Conservation (phyloP, 2,329 filamentous ascomycete genomes). For the Polychaeton citri region DNA sequence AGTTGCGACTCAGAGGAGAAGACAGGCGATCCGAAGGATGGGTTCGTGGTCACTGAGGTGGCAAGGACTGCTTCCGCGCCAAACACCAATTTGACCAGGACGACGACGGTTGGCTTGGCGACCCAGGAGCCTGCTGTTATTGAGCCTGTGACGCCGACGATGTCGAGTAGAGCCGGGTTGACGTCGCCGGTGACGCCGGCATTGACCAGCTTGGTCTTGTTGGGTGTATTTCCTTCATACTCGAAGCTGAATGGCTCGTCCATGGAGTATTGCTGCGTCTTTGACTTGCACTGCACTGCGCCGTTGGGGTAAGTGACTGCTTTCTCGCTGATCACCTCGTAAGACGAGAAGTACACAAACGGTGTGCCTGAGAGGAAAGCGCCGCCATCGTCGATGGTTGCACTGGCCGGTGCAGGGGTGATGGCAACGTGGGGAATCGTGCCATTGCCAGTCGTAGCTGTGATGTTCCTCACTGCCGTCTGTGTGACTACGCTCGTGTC, state of each 20-base stretch:
- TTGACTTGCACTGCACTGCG: slow-evolving; percentile 16
- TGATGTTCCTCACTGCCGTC: slow-evolving; percentile 15
- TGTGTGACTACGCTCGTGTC: slow-evolving; percentile 18
- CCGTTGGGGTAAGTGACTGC: slow-evolving; percentile 15
- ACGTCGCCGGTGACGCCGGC: slow-evolving; percentile 20
- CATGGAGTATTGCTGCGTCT: slow-evolving; percentile 23
- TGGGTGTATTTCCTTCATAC: slow-evolving; percentile 21
- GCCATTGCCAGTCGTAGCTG: slow-evolving; percentile 14
- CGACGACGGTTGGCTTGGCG: slow-evolving; percentile 28
- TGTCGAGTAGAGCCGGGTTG: slow-evolving; percentile 20
- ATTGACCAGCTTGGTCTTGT: slow-evolving; percentile 11
- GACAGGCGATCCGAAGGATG: too few relatives aligned
- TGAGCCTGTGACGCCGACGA: slow-evolving; percentile 9
- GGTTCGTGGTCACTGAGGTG: background rate
- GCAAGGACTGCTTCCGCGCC: slow-evolving; percentile 10
- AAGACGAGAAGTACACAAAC: slow-evolving; percentile 30
- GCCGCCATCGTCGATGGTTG: slow-evolving; percentile 11
- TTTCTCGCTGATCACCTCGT: slow-evolving; percentile 26
- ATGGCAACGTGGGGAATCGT: slow-evolving; percentile 16
- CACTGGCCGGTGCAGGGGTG: slow-evolving; percentile 15
- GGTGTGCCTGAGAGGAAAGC: slow-evolving; percentile 21
- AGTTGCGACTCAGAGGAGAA: too few relatives aligned
- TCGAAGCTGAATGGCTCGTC: slow-evolving; percentile 22
- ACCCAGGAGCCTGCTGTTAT: slow-evolving; percentile 22
- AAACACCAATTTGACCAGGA: slow-evolving; percentile 28